These are phyloP conservation scores for Pichia heedii DNA, from an alignment of 805 yeast genomes.

Conservation along the genomic window DNA sequence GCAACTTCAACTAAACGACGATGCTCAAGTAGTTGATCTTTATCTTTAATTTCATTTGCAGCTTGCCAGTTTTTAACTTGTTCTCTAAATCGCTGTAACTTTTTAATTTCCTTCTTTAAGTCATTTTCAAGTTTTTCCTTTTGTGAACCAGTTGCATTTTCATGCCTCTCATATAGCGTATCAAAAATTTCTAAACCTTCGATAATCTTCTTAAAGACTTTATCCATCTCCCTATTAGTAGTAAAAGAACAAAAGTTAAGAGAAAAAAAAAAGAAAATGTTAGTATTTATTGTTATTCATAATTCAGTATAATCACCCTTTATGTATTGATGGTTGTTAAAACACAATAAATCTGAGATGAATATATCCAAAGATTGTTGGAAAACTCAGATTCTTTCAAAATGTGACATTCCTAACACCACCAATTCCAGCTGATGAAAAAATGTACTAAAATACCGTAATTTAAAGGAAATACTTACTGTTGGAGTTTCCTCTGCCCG, in stretches of 20 bases:
- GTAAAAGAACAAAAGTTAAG: not conserved
- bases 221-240: slow-evolving; percentile 49
- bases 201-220: slow-evolving; percentile 49
- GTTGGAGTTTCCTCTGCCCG: slow-evolving; percentile 31
- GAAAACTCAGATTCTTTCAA: no score
- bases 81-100: slow-evolving; percentile 49
- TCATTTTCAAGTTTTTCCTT: slow-evolving; percentile 50
- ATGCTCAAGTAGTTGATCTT: slow-evolving; percentile 38
- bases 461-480: no score
- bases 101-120: slow-evolving; percentile 51
- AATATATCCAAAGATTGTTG: no score
- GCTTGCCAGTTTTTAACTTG: slow-evolving; percentile 53
- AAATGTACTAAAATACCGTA: no score
- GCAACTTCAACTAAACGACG: slow-evolving; percentile 34
- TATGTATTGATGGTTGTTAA: no score
- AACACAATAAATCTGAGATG: no score
- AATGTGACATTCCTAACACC: no score
- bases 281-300: no score
- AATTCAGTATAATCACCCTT: no score
- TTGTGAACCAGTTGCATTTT: slow-evolving; percentile 37
- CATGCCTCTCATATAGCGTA: slow-evolving; percentile 46
- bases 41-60: slow-evolving; percentile 42
- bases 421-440: no score
- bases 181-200: slow-evolving; percentile 51
- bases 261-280: not conserved